Evolutionary conservation across 495 filamentous ascomycete genomes (phyloP).

Genomic region (Wilcoxina mikolae): DNA sequence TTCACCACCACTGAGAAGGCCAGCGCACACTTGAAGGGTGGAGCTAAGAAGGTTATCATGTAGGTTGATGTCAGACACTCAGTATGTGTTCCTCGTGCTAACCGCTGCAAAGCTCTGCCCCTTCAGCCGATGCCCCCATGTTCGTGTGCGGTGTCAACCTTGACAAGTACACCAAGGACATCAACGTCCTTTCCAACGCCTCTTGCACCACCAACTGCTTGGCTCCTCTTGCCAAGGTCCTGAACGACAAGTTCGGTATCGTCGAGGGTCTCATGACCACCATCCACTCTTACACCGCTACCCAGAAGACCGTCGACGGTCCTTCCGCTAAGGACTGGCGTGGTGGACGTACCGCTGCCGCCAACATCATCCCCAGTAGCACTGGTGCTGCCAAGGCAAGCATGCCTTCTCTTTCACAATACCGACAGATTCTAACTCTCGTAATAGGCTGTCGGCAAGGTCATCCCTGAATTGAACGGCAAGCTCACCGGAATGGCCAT

Average conservation of each 20-base stretch:
- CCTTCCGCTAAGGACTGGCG: constrained; percentile 98
- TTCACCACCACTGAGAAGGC: constrained; percentile 99
- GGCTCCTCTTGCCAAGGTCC: constrained; percentile 95
- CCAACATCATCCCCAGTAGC: constrained; percentile 99
- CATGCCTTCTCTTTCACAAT: background rate
- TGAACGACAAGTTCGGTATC: constrained; percentile 94
- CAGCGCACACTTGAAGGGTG: constrained; percentile 87
- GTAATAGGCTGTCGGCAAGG: constrained; percentile 76
- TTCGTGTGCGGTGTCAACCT: constrained; percentile 99
- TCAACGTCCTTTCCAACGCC: constrained; percentile 93
- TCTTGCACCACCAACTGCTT: constrained; percentile 99
- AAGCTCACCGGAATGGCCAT: constrained; percentile 99
- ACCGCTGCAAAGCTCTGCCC: constrained; percentile 52
- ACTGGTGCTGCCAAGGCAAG: constrained; percentile 84
- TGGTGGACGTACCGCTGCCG: constrained; percentile 92
- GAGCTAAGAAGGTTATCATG: constrained; percentile 99
- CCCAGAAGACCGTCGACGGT: constrained; percentile 98
- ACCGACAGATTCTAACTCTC: constrained; percentile 3
- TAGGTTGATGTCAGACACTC: constrained; percentile 13
- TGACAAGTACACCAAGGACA: constrained; percentile 71
- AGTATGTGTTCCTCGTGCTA: background rate
- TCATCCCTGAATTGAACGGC: constrained; percentile 92
- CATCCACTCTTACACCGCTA: constrained; percentile 98
- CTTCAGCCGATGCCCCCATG: constrained; percentile 98
- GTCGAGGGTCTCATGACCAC: constrained; percentile 99